phyloP scores from a whole-genome alignment of 352 stramenopile genomes.

The Elongisporangium senticosum region DNA sequence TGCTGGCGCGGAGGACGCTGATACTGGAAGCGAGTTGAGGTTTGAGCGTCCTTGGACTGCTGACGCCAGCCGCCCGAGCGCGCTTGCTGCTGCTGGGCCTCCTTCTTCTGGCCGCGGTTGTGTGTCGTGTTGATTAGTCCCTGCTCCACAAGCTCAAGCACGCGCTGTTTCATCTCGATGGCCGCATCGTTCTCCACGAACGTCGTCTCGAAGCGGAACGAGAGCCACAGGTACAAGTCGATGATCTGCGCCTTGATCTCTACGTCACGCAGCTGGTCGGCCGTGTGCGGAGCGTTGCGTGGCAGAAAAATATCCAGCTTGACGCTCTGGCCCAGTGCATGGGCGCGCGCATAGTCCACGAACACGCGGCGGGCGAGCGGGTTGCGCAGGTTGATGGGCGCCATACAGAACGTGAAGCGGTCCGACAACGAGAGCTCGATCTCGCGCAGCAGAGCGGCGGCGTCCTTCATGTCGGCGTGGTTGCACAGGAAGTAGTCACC shows the following conservation, averaged over 20 bases:
- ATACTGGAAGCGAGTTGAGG: no score
- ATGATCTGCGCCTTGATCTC: conserved; percentile 91
- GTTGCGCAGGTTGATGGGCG: conserved; percentile 79
- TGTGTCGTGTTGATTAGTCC: conserved; percentile 78
- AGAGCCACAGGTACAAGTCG: conserved; percentile 94
- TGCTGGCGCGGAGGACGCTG: no score
- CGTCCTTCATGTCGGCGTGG: conserved; percentile 74
- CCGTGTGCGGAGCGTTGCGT: conserved; percentile 59
- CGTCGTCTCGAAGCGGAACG: conserved; percentile 84
- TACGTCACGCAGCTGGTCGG: conserved; percentile 82
- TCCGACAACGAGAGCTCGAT: conserved; percentile 70
- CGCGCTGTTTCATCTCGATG: conserved; percentile 52
- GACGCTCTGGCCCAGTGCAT: conserved; percentile 62
- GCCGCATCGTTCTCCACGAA: conserved; percentile 73
- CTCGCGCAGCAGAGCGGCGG: conserved; percentile 50
- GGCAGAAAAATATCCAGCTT: conserved; percentile 81
- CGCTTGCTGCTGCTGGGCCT: background rate
- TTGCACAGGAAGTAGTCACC: conserved; percentile 93
- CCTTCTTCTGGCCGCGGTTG: conserved; percentile 46
- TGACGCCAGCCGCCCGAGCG: no score
- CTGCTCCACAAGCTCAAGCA: conserved; percentile 65
- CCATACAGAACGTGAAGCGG: conserved; percentile 87
- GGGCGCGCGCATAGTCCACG: conserved; percentile 78
- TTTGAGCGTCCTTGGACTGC: no score
- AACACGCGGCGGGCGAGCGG: conserved; percentile 72